phyloP scores from a whole-genome alignment of 1,284 basidiomycete species.

The Psilocybe mexicana region DNA sequence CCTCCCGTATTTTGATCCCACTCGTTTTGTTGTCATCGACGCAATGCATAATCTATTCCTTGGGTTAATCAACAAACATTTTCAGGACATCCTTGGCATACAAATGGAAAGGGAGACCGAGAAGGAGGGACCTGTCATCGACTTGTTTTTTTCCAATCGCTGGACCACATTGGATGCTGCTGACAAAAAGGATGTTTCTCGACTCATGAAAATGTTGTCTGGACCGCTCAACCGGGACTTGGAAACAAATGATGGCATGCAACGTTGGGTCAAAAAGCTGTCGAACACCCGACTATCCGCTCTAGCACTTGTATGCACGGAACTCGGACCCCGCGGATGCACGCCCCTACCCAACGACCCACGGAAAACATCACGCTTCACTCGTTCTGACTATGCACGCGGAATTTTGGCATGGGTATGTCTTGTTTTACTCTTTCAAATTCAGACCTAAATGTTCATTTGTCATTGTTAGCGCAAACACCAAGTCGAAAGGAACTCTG shows the following conservation, averaged over 20 bases:
- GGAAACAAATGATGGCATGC: neutral
- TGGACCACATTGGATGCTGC: neutral
- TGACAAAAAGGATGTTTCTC: neutral
- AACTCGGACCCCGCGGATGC: neutral
- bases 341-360: neutral
- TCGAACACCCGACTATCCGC: neutral
- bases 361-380: neutral
- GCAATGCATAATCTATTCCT: slow-evolving; percentile 39
- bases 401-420: neutral
- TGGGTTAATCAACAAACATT: slow-evolving; percentile 31
- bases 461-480: no score
- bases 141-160: neutral
- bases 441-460: no score
- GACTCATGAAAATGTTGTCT: neutral
- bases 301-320: neutral
- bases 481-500: neutral
- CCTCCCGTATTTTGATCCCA: slow-evolving; percentile 40
- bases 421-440: no score
- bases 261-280: neutral
- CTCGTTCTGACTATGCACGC: neutral
- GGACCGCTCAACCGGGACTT: neutral
- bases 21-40: slow-evolving; percentile 30
- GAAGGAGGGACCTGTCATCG: neutral
- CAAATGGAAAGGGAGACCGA: neutral
- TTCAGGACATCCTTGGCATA: slow-evolving; percentile 23